Evolutionary conservation across 2,329 filamentous ascomycete genomes (phyloP).

Genomic region (Mariannaea sp.): DNA sequence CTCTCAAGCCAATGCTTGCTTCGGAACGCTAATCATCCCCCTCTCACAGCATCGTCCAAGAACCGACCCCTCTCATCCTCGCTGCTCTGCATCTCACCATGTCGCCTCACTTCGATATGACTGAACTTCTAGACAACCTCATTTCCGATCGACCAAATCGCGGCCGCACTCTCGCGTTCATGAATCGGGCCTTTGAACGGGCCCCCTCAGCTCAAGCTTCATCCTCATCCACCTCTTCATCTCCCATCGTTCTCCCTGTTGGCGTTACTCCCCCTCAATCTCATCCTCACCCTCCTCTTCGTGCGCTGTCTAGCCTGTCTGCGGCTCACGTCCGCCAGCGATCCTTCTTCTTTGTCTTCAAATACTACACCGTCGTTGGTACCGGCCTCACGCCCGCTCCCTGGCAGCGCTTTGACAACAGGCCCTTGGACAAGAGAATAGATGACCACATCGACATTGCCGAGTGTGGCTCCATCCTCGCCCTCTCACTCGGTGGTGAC

Average conservation of each 20-base stretch:
- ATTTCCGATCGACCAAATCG: constrained; percentile 53
- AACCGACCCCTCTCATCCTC: constrained; percentile 64
- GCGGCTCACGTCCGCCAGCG: constrained; percentile 55
- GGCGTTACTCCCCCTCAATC: constrained; percentile 1
- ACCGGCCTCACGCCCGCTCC: constrained; percentile 60
- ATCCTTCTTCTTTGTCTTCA: constrained; percentile 67
- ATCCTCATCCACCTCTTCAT: constrained; percentile 25
- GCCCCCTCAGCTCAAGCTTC: constrained; percentile 21
- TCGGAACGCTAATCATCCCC: constrained; percentile 9
- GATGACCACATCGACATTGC: constrained; percentile 62
- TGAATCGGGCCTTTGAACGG: constrained; percentile 54
- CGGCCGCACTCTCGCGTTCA: constrained; percentile 52
- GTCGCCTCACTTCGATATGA: constrained; percentile 63
- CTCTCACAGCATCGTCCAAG: constrained; percentile 58
- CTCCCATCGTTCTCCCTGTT: constrained; percentile 16
- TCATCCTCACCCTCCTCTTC: constrained; percentile 5
- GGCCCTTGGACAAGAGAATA: constrained; percentile 44
- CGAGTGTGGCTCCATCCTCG: constrained; percentile 63
- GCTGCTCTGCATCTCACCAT: constrained; percentile 64
- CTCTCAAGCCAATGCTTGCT: not conserved
- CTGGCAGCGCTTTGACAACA: constrained; percentile 62
- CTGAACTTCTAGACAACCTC: constrained; percentile 61
- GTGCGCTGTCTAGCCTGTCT: constrained; percentile 29
- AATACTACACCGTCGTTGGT: constrained; percentile 66
- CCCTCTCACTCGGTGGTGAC: constrained; percentile 59